Percentiles rank a stretch among this genome's conserved stretches.
Evolutionary conservation across 805 yeast species (phyloP).

Genomic region (Saccharomycopsis sp.): DNA sequence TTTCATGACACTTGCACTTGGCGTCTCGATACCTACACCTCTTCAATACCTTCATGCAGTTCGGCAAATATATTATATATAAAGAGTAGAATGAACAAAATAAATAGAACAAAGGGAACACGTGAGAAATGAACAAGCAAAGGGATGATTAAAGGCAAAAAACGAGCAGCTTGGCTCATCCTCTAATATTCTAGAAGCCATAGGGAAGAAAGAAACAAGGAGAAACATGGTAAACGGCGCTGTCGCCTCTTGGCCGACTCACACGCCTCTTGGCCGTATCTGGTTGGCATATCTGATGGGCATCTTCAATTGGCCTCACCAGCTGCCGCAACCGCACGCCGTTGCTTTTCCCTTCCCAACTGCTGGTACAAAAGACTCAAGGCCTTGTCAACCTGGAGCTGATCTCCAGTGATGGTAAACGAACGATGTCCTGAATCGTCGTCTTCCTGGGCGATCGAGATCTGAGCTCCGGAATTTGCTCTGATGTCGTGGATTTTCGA

Average conservation of each 20-base stretch:
- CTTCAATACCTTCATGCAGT: too few relatives aligned
- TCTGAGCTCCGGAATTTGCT: constrained; percentile 68
- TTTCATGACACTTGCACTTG: too few relatives aligned
- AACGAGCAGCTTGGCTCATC: background rate
- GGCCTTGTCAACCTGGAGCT: constrained; percentile 48
- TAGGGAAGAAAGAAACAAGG: too few relatives aligned
- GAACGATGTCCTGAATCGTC: constrained; percentile 56
- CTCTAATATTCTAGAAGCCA: too few relatives aligned
- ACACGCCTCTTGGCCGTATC: background rate
- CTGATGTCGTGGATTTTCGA: constrained; percentile 81
- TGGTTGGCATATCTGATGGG: too few relatives aligned
- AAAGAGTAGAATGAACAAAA: background rate
- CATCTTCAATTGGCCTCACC: constrained; percentile 1
- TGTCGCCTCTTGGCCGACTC: too few relatives aligned
- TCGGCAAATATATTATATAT: too few relatives aligned
- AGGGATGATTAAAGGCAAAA: background rate
- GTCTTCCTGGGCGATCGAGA: constrained; percentile 66
- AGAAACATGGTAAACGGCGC: too few relatives aligned
- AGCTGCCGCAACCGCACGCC: constrained; percentile 31
- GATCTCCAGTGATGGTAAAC: constrained; percentile 61
- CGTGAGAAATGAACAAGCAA: background rate
- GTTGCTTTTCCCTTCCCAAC: constrained; percentile 50
- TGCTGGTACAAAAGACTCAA: constrained; percentile 49
- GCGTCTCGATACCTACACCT: too few relatives aligned
- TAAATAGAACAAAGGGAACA: background rate